A percentile compares a stretch with the other conserved stretches of the same genome.
Conservation (phyloP, 2,329 filamentous ascomycete genomes). For the Neocucurbitaria cava region DNA sequence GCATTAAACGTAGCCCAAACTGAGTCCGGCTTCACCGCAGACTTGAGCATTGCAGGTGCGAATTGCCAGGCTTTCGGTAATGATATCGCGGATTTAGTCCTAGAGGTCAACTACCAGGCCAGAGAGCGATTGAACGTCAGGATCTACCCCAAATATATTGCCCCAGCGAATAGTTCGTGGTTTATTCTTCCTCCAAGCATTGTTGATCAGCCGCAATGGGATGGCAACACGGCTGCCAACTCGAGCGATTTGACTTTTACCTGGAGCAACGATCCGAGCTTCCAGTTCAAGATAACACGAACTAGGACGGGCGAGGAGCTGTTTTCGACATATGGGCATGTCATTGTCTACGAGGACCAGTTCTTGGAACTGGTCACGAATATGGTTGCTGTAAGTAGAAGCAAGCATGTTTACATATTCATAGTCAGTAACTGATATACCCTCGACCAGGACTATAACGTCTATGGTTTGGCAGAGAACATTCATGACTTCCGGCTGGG, state of each 20-base stretch:
- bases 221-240: conserved; percentile 15
- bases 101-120: conserved; percentile 65
- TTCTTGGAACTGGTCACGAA: conserved; percentile 58
- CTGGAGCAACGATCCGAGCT: conserved; percentile 58
- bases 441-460: conserved; percentile 63
- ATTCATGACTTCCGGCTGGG: conserved; percentile 70
- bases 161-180: conserved; percentile 14
- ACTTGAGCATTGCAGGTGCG: not conserved
- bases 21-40: not conserved
- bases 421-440: conserved; percentile 50
- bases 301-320: conserved; percentile 62
- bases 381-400: conserved; percentile 64
- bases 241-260: conserved; percentile 20
- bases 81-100: conserved; percentile 60
- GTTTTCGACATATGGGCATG: conserved; percentile 72
- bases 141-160: conserved; percentile 22
- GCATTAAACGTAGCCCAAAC: conserved; percentile 62
- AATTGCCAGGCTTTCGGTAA: conserved; percentile 65
- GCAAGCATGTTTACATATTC: conserved; percentile 26
- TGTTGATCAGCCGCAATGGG: conserved; percentile 21
- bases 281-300: conserved; percentile 68
- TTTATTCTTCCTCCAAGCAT: conserved; percentile 15
- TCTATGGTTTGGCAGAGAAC: conserved; percentile 79
- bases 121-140: conserved; percentile 29
- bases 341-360: conserved; percentile 76